Evolutionary conservation across 2,329 filamentous ascomycete genomes (phyloP).

Genomic region (Fusarium abutilonis): DNA sequence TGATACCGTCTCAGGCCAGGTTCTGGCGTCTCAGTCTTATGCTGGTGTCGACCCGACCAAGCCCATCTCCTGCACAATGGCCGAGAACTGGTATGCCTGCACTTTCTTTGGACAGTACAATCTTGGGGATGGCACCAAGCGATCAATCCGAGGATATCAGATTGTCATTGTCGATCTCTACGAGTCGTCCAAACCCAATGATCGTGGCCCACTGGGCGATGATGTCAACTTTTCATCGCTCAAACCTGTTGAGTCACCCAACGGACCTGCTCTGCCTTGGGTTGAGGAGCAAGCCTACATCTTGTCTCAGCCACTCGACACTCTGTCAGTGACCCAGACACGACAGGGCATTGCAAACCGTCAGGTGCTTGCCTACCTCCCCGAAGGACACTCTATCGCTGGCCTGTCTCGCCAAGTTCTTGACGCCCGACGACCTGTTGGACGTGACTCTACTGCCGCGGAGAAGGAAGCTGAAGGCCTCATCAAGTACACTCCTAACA

Average conservation of each 20-base stretch:
- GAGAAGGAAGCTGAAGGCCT: constrained; percentile 86
- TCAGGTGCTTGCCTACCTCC: constrained; percentile 81
- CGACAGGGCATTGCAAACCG: constrained; percentile 89
- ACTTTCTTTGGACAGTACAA: constrained; percentile 74
- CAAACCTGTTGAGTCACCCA: constrained; percentile 67
- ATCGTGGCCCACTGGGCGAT: constrained; percentile 80
- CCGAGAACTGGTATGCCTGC: constrained; percentile 97
- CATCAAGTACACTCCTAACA: constrained; percentile 75
- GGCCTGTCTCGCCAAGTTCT: constrained; percentile 81
- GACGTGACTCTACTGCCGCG: constrained; percentile 79
- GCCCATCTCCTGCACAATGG: constrained; percentile 78
- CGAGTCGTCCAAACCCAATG: constrained; percentile 83
- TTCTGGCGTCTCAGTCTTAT: constrained; percentile 78
- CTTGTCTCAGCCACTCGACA: constrained; percentile 79
- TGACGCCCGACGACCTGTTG: constrained; percentile 86
- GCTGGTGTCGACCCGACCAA: constrained; percentile 77
- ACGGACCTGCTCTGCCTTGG: constrained; percentile 71
- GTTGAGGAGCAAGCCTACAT: constrained; percentile 84
- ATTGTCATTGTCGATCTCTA: constrained; percentile 88
- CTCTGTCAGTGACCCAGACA: constrained; percentile 86
- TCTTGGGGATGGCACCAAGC: constrained; percentile 63
- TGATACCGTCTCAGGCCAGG: constrained; percentile 84
- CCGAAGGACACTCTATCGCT: constrained; percentile 77
- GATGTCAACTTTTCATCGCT: constrained; percentile 81
- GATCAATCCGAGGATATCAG: constrained; percentile 81